A percentile compares a stretch with the other conserved stretches of the same genome.
phyloP scores from a whole-genome alignment of 805 yeast genomes.

The Nakazawaea laoshanensis region DNA sequence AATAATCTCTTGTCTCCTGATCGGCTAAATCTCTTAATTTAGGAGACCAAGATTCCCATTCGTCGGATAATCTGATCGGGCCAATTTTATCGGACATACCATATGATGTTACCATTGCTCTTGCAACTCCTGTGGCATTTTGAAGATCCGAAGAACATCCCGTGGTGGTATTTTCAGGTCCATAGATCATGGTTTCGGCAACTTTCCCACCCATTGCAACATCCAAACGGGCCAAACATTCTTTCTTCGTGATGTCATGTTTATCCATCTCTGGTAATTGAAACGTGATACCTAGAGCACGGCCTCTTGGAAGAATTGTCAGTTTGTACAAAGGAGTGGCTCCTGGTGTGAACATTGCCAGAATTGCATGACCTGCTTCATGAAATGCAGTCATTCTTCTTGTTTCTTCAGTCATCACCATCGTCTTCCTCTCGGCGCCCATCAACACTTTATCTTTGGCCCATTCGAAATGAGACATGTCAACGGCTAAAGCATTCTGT shows the following conservation, averaged over 20 bases:
- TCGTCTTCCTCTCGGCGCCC: constrained; percentile 97
- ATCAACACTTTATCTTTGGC: constrained; percentile 95
- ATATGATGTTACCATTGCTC: constrained; percentile 93
- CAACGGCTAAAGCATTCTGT: constrained; percentile 81
- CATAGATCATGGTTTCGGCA: constrained; percentile 91
- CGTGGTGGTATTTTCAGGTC: constrained; percentile 85
- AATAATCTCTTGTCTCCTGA: constrained; percentile 72
- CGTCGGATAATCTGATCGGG: constrained; percentile 81
- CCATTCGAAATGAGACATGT: constrained; percentile 93
- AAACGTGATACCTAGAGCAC: constrained; percentile 94
- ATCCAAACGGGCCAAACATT: constrained; percentile 85
- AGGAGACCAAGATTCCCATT: constrained; percentile 95
- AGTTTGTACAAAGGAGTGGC: constrained; percentile 96
- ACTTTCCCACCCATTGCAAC: constrained; percentile 99
- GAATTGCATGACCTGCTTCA: constrained; percentile 98
- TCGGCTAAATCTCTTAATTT: constrained; percentile 85
- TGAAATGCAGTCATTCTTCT: constrained; percentile 94
- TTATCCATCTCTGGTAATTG: constrained; percentile 98
- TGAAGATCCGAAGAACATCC: constrained; percentile 92
- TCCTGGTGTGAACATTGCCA: constrained; percentile 91
- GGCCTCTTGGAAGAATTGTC: constrained; percentile 92
- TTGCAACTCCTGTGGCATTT: constrained; percentile 85
- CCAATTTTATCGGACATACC: constrained; percentile 96
- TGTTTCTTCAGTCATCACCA: constrained; percentile 95
- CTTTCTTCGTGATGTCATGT: constrained; percentile 83